Base-by-base conservation (phyloP, 495 filamentous ascomycete species). In the Peziza echinospora region DNA sequence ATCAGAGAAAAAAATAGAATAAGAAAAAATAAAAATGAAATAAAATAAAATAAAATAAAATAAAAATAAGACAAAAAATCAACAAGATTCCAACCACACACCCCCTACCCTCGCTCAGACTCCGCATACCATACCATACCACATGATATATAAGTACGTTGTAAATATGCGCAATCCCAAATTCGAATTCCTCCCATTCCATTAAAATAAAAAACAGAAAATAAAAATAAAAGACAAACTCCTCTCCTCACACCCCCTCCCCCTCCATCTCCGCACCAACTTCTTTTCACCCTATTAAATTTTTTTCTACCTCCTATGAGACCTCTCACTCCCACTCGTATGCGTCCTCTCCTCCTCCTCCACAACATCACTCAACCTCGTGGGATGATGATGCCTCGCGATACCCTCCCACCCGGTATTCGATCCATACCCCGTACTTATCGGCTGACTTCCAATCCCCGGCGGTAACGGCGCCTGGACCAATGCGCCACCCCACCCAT, bases 341-440 rank as follows among this genome's bases (percentile, higher is more conserved):
- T 26, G 43, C 28, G 28, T 22, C 42, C 39, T 46, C 47, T 93
- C 79, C 53, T 82, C 77, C 37, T 76, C 75, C 51, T 97, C 89
- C 8, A 89, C 69, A 9, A 97, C 86, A 66, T 97, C 89, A 58
- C 89, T 94, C 47, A 97, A 64, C 45, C 89, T 68, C 2, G 87
- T 94, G 0, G 87, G 87, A 64, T 96, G 89, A 56, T 93, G 86
- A 64, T 94, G 89, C 43, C 86, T 69, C n/a, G 80, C 74, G 46
- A 84, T 71, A 8, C 63, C 64, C 45, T 89, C 84, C 86, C 85
- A 94, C 7, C 75, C 79, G 0, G 69, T 60, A 1, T 67, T 69
- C 5, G 51, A 51, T 7, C 77, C 76, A 64, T 79, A 89, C 10
- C 75, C 80, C 21, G 71, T 62, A 5, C 75, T 75, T 37, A 66